Conservation (phyloP, 2,329 filamentous ascomycete species). For the Emericellopsis cladophorae region DNA sequence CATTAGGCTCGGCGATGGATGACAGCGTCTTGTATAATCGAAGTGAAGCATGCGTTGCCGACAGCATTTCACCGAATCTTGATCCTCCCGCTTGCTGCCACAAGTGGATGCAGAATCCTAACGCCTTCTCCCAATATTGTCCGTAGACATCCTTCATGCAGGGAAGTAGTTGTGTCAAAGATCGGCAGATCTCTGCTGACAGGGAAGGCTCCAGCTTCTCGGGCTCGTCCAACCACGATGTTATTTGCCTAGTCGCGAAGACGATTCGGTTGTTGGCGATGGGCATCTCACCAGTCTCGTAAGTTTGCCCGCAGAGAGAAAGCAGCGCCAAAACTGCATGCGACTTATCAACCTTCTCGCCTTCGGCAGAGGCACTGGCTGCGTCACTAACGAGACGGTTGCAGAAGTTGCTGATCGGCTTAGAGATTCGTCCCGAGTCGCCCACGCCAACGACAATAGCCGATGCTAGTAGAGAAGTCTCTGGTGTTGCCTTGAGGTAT, state of each 20-base stretch:
- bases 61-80: conserved; percentile 33
- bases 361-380: conserved; percentile 30
- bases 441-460: conserved; percentile 40
- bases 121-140: conserved; percentile 63
- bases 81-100: conserved; percentile 27
- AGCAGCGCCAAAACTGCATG: conserved; percentile 38
- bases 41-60: conserved; percentile 59
- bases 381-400: conserved; percentile 50
- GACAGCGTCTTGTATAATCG: conserved; percentile 55
- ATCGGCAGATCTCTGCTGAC: conserved; percentile 40
- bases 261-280: conserved; percentile 59
- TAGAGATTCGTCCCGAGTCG: conserved; percentile 34
- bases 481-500: conserved; percentile 30
- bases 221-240: conserved; percentile 51
- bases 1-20: conserved; percentile 60
- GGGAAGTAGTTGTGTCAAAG: conserved; percentile 51
- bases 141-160: conserved; percentile 75
- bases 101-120: conserved; percentile 44
- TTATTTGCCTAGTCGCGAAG: conserved; percentile 70
- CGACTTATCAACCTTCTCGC: conserved; percentile 22
- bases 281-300: conserved; percentile 37
- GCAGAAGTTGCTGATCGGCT: conserved; percentile 36
- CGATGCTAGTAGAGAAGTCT: conserved; percentile 32
- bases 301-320: conserved; percentile 38
- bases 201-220: conserved; percentile 29